Conservation (phyloP, 2,329 filamentous ascomycete genomes). For the Rhinocladiella mackenziei region DNA sequence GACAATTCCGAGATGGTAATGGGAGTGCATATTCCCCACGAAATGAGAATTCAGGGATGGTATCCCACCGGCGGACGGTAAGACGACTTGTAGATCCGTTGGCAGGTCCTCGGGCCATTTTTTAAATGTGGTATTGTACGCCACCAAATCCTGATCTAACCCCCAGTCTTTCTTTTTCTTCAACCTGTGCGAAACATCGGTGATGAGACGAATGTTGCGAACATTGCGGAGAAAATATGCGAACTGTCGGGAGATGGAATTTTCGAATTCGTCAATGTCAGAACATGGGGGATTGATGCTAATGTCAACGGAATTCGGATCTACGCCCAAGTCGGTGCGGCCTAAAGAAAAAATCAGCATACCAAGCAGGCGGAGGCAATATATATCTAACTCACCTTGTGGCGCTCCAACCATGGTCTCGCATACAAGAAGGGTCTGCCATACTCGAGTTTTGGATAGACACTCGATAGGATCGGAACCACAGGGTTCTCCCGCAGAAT, state of each 20-base stretch:
- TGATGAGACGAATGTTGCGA: conserved; percentile 73
- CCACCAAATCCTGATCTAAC: conserved; percentile 74
- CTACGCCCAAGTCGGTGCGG: conserved; percentile 72
- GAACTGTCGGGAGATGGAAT: conserved; percentile 76
- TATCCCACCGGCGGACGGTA: conserved; percentile 71
- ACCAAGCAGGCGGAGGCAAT: conserved; percentile 13
- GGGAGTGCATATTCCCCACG: conserved; percentile 81
- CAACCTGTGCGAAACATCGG: conserved; percentile 67
- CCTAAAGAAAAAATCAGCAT: conserved; percentile 47
- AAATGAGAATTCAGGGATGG: conserved; percentile 86
- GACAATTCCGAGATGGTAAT: conserved; percentile 80
- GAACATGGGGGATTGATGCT: conserved; percentile 59
- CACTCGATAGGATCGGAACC: conserved; percentile 69
- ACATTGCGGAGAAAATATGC: conserved; percentile 74
- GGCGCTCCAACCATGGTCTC: conserved; percentile 92
- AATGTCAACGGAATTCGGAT: conserved; percentile 72
- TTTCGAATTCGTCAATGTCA: conserved; percentile 70
- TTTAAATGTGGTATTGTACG: conserved; percentile 71
- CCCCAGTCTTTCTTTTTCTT: conserved; percentile 82
- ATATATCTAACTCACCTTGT: conserved; percentile 61
- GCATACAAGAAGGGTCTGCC: conserved; percentile 81
- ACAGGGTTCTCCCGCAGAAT: conserved; percentile 68
- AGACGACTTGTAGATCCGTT: conserved; percentile 70
- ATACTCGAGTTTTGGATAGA: conserved; percentile 76
- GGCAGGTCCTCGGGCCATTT: conserved; percentile 75